Evolutionary conservation across 2,329 filamentous ascomycete species (phyloP), one percentile per base, ranked within the genome.

Genomic region (Coniochaeta hoffmannii): DNA sequence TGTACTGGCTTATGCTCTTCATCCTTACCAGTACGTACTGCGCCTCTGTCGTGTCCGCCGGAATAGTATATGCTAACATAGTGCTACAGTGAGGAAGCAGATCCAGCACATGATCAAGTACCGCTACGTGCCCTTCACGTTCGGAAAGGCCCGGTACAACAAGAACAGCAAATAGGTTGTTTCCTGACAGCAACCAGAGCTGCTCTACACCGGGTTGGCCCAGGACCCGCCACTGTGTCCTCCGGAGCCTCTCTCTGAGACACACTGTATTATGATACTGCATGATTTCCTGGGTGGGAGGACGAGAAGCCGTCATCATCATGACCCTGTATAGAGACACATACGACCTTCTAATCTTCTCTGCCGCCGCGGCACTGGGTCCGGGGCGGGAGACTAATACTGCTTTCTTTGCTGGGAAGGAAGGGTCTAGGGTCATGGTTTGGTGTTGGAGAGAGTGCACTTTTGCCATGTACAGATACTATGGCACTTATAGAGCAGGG

Each of bases 31-130:
- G 91, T 96, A 79, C 71, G 90, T 51, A 7, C 15, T 46, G 6
- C 41, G 54, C 30, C 17, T n/a, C n/a, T n/a, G n/a, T n/a, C n/a
- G n/a, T n/a, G n/a, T n/a, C n/a, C n/a, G n/a, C n/a, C n/a, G n/a
- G n/a, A n/a, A n/a, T n/a, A n/a, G n/a, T n/a, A n/a, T n/a, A n/a
- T n/a, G 19, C 61, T 62, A 53, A 64, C 55, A n/a, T n/a, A 32
- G 5, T 26, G 44, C n/a, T 22, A 30, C 64, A 96, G 91, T 99
- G 94, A 86, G 94, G 74, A 90, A 94, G 79, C 94, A 99, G 77
- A 99, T 99, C 65, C 94, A 99, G 77, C 94, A 97, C 77, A 99
- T 99, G 94, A 93, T 99, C 82, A 99, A 97, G 79, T 99, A 97
- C 79, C 90, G 93, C 75, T 99, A 96, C 70, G 91, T 96, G 30